Conservation (phyloP, 805 yeast genomes). For the Cyberlindnera lachancei region DNA sequence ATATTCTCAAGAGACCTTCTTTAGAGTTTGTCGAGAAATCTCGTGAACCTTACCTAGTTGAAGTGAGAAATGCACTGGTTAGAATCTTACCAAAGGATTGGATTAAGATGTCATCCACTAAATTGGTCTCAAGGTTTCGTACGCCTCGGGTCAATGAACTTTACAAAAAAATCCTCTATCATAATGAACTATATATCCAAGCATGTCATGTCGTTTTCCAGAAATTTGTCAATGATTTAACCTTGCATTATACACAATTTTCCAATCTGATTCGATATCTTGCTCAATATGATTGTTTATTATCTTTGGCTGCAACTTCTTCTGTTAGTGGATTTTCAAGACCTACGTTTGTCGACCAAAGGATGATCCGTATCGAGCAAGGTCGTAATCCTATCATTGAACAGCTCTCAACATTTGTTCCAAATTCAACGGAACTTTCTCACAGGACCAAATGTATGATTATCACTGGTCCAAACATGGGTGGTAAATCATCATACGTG, state of each 20-base stretch:
- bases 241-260: slow-evolving; percentile 37
- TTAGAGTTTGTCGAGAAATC: slow-evolving; percentile 47
- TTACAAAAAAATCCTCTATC: slow-evolving; percentile 49
- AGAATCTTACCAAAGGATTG: slow-evolving; percentile 63
- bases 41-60: slow-evolving; percentile 68
- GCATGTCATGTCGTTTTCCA: slow-evolving; percentile 33
- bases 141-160: slow-evolving; percentile 50
- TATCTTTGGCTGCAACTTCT: slow-evolving; percentile 66
- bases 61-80: slow-evolving; percentile 50
- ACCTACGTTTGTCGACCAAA: slow-evolving; percentile 52
- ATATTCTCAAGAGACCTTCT: slow-evolving; percentile 45
- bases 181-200: slow-evolving; percentile 38
- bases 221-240: slow-evolving; percentile 37
- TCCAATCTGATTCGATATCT: slow-evolving; percentile 42
- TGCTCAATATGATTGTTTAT: slow-evolving; percentile 64
- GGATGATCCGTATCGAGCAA: slow-evolving; percentile 39
- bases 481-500: slow-evolving; percentile 90
- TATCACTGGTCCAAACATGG: slow-evolving; percentile 96
- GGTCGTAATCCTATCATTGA: slow-evolving; percentile 93
- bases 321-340: slow-evolving; percentile 52
- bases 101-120: slow-evolving; percentile 67
- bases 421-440: slow-evolving; percentile 72
- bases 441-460: slow-evolving; percentile 59
- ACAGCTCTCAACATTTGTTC: slow-evolving; percentile 43
- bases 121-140: slow-evolving; percentile 63